Percentiles rank a stretch among this genome's conserved stretches.
These are phyloP conservation scores for Vitis riparia DNA, from an alignment of 164 flowering plant genomes.

Conservation along the genomic window DNA sequence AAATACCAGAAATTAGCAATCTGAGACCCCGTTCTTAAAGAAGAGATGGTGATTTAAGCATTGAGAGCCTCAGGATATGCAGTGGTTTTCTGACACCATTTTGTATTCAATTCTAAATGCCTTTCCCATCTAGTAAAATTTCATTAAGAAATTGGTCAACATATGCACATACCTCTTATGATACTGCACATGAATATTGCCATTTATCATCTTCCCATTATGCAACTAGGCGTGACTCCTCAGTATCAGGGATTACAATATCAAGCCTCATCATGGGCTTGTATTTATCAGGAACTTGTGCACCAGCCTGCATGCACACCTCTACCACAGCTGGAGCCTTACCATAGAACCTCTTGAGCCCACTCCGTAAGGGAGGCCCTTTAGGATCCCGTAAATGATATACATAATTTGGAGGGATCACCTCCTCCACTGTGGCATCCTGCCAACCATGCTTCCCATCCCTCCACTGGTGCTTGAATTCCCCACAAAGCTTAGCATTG, in stretches of 20 bases:
- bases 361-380: slow-evolving; percentile 65
- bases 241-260: slow-evolving; percentile 77
- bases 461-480: slow-evolving; percentile 93
- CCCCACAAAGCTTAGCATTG: slow-evolving; percentile 87
- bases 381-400: slow-evolving; percentile 83
- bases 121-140: too few species aligned
- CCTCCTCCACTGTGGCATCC: slow-evolving; percentile 83
- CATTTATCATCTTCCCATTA: slow-evolving; percentile 15
- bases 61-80: too few species aligned
- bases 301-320: slow-evolving; percentile 86
- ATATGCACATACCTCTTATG: too few species aligned
- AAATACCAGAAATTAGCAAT: too few species aligned
- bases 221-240: slow-evolving; percentile 66
- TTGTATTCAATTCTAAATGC: too few species aligned
- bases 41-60: too few species aligned
- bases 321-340: slow-evolving; percentile 96
- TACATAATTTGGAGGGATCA: slow-evolving; percentile 85
- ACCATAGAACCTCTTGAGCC: slow-evolving; percentile 75
- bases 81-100: too few species aligned
- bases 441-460: slow-evolving; percentile 99
- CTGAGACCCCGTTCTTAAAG: too few species aligned
- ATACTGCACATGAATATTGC: too few species aligned
- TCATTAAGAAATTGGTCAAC: too few species aligned
- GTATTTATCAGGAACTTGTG: slow-evolving; percentile 55
- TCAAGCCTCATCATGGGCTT: slow-evolving; percentile 96